These are phyloP conservation scores for Pichia nanzhaoensis DNA, from an alignment of 805 yeast genomes.

Conservation along the genomic window DNA sequence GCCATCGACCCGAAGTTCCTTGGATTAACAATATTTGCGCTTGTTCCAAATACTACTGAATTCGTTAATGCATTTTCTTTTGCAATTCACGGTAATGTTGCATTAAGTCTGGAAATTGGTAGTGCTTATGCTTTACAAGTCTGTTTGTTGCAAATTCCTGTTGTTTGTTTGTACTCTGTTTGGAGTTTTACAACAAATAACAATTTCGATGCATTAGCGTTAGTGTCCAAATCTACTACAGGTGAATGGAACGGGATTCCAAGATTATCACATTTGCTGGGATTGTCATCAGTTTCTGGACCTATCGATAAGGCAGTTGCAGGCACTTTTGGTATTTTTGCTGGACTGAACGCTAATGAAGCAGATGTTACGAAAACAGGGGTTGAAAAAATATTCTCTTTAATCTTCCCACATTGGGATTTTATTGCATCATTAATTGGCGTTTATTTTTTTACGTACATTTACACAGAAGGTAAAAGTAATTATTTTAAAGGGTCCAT, in stretches of 20 bases:
- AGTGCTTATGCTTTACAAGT: conserved; percentile 96
- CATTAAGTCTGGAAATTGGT: conserved; percentile 95
- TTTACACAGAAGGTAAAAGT: conserved; percentile 94
- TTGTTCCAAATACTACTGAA: conserved; percentile 96
- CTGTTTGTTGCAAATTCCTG: conserved; percentile 87
- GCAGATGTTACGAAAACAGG: conserved; percentile 6
- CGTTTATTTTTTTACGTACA: conserved; percentile 83
- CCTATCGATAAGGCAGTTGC: background rate
- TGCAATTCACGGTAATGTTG: conserved; percentile 93
- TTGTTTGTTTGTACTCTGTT: conserved; percentile 73
- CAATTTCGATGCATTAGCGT: background rate
- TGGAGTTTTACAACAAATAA: conserved; percentile 25
- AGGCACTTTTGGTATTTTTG: background rate
- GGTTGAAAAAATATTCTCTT: conserved; percentile 49
- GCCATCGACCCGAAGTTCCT: conserved; percentile 88
- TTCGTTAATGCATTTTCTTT: conserved; percentile 94
- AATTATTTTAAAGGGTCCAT: conserved; percentile 95
- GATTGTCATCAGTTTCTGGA: background rate
- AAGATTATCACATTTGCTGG: conserved; percentile 8
- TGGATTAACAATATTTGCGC: conserved; percentile 90
- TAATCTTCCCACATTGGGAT: conserved; percentile 95
- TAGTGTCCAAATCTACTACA: conserved; percentile 1
- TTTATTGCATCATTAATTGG: conserved; percentile 77
- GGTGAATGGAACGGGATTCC: conserved; percentile 11
- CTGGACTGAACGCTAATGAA: background rate